Conservation (phyloP, 2,329 filamentous ascomycete genomes). For the Volutella citrinella region DNA sequence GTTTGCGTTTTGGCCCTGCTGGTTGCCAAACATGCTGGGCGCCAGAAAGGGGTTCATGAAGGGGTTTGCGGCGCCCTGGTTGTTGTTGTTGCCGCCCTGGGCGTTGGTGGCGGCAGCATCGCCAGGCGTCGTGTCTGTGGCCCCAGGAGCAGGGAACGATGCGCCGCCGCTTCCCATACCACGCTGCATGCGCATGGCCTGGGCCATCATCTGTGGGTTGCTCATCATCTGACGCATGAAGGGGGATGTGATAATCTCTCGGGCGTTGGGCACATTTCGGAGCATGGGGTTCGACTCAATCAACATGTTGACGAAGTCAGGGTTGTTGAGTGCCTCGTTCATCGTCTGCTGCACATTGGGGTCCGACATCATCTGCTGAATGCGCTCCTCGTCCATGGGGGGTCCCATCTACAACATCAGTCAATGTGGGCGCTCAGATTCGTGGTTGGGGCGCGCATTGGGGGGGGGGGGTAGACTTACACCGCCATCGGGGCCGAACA, state of each 20-base stretch:
- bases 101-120: constrained; percentile 29
- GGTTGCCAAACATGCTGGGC: constrained; percentile 20
- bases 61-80: constrained; percentile 36
- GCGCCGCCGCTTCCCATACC: constrained; percentile 57
- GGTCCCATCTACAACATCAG: constrained; percentile 98
- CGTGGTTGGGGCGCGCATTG: no score
- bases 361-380: constrained; percentile 83
- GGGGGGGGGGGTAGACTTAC: constrained; percentile 52
- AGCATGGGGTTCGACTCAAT: constrained; percentile 87
- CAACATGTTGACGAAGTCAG: constrained; percentile 91
- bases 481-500: constrained; percentile 92
- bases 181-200: constrained; percentile 79
- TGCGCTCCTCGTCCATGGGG: constrained; percentile 73
- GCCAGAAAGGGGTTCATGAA: constrained; percentile 37
- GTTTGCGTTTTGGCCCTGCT: constrained; percentile 13
- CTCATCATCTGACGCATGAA: constrained; percentile 91
- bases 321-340: constrained; percentile 94
- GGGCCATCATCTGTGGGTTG: constrained; percentile 78
- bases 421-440: no score
- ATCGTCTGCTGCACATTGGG: constrained; percentile 83
- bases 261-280: constrained; percentile 68
- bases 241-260: constrained; percentile 84
- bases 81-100: constrained; percentile 28
- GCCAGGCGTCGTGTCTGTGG: constrained; percentile 80
- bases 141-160: constrained; percentile 85